Conservation (phyloP, 1,284 basidiomycete species). For the Puccinia hordei region DNA sequence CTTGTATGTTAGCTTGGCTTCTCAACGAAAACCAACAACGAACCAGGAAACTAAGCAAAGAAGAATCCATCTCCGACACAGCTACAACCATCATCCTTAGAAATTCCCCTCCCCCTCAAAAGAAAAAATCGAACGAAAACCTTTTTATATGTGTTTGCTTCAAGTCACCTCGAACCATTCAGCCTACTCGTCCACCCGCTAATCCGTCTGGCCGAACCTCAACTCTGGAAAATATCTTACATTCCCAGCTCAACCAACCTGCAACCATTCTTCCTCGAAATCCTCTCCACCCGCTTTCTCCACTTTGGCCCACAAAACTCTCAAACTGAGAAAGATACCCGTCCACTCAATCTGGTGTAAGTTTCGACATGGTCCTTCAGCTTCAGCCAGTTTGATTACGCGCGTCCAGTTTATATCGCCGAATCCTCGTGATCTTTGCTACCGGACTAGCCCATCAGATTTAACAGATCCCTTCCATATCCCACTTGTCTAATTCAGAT, state of each 20-base stretch:
- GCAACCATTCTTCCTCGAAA: not conserved
- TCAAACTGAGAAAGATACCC: conserved; percentile 14
- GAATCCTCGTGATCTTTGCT: not conserved
- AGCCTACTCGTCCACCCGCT: not conserved
- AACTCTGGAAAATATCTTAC: not conserved
- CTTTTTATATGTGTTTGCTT: no score
- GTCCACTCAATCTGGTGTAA: conserved; percentile 18
- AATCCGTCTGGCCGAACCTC: not conserved
- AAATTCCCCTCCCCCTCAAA: no score
- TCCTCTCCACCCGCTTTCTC: not conserved
- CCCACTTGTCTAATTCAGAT: not conserved
- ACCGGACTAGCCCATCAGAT: conserved; percentile 4
- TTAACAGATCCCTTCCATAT: conserved; percentile 6
- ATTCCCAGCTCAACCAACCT: not conserved
- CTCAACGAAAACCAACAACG: not conserved
- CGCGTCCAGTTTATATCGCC: not conserved
- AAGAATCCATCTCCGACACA: not conserved
- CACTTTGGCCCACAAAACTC: not conserved
- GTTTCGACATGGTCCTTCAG: conserved; percentile 22
- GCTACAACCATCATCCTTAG: no score
- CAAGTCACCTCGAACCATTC: not conserved
- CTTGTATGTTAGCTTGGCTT: not conserved
- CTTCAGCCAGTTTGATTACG: not conserved
- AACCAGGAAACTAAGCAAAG: not conserved
- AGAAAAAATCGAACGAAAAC: no score